phyloP scores from a whole-genome alignment of 2,329 filamentous ascomycete genomes.

The Eurotiales sp. region DNA sequence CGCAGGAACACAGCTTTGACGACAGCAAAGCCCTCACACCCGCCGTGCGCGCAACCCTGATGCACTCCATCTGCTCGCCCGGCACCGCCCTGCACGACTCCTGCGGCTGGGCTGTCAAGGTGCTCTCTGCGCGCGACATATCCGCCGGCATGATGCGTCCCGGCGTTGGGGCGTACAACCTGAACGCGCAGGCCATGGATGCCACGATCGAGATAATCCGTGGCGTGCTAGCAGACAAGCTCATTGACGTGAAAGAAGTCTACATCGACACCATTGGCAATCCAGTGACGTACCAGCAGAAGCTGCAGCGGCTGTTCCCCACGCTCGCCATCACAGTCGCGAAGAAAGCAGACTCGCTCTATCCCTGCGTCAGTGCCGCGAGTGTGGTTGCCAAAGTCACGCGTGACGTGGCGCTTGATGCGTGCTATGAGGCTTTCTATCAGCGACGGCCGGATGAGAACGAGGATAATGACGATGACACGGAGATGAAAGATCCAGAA shows the following conservation, averaged over 20 bases:
- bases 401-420: conserved; percentile 81
- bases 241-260: conserved; percentile 81
- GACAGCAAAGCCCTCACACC: conserved; percentile 91
- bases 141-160: conserved; percentile 69
- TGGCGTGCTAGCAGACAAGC: conserved; percentile 64
- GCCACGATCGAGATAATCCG: conserved; percentile 80
- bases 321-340: conserved; percentile 70
- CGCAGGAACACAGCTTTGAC: conserved; percentile 79
- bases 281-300: conserved; percentile 77
- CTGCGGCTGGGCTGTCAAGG: conserved; percentile 80
- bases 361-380: conserved; percentile 88
- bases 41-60: conserved; percentile 68
- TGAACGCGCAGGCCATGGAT: conserved; percentile 94
- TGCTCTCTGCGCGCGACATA: conserved; percentile 82
- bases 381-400: conserved; percentile 97
- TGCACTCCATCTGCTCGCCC: conserved; percentile 66
- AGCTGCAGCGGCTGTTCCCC: conserved; percentile 80
- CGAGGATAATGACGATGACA: conserved; percentile 15
- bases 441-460: conserved; percentile 17
- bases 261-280: conserved; percentile 94
- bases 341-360: conserved; percentile 89
- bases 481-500: conserved; percentile 23
- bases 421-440: conserved; percentile 60
- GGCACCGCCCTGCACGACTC: conserved; percentile 54
- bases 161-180: conserved; percentile 63